These are phyloP conservation scores for Carex parvula DNA, from an alignment of 176 grass and related monocot genomes.

Conservation along the genomic window DNA sequence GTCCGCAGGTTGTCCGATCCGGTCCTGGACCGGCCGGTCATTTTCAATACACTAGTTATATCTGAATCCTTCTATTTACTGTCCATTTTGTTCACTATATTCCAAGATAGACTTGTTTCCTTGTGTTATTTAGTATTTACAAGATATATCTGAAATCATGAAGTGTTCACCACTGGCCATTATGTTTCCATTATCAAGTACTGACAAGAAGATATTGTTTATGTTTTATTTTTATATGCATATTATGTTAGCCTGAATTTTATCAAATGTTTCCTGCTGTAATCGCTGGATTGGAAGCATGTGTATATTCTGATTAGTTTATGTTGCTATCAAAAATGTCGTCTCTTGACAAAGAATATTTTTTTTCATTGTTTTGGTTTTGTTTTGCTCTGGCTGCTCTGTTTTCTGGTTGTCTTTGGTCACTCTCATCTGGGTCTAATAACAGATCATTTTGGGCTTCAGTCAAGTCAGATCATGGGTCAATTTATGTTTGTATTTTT, in stretches of 20 bases:
- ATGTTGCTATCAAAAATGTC: neutral
- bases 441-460: neutral
- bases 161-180: neutral
- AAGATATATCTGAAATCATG: neutral
- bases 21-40: no score
- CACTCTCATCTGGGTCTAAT: neutral
- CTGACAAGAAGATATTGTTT: neutral
- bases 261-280: neutral
- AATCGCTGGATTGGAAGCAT: neutral
- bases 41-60: no score
- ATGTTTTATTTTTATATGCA: neutral
- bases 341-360: neutral
- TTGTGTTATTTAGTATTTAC: neutral
- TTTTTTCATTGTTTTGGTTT: neutral
- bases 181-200: neutral
- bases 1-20: no score
- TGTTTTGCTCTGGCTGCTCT: constrained; percentile 1
- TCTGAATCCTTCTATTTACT: neutral
- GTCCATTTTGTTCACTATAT: neutral
- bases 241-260: neutral
- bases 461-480: neutral
- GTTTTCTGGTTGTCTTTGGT: neutral
- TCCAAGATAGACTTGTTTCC: neutral
- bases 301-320: neutral
- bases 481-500: neutral